phyloP scores from a whole-genome alignment of 2,329 filamentous ascomycete species.

The Fusarium sp. region DNA sequence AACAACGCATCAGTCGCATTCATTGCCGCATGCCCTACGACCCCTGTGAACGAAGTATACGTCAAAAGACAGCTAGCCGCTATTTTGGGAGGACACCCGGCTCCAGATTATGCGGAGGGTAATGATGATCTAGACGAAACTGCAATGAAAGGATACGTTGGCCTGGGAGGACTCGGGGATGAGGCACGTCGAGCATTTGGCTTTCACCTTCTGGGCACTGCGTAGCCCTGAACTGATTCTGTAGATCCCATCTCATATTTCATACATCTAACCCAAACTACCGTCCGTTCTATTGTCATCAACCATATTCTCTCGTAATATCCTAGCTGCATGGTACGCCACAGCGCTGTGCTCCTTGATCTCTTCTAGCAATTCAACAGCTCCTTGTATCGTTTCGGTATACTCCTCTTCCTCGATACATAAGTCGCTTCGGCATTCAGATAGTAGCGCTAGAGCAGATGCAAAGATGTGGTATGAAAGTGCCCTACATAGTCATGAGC shows the following conservation, averaged over 20 bases:
- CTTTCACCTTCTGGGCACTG: conserved; percentile 7
- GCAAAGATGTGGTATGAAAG: neutral
- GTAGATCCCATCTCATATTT: neutral
- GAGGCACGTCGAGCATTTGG: conserved; percentile 23
- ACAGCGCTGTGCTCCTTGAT: neutral
- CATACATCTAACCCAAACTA: neutral
- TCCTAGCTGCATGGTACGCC: neutral
- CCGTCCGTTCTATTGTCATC: neutral
- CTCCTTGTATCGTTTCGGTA: neutral
- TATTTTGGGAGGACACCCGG: conserved; percentile 11
- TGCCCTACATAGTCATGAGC: neutral
- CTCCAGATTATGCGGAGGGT: conserved; percentile 10
- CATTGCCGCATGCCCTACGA: conserved; percentile 52
- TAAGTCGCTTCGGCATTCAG: neutral
- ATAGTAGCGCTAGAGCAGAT: neutral
- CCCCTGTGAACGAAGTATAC: conserved; percentile 39
- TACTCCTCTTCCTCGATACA: neutral
- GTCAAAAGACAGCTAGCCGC: conserved; percentile 33
- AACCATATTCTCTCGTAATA: neutral
- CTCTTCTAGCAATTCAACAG: neutral
- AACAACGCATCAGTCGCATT: conserved; percentile 50
- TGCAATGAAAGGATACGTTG: conserved; percentile 21
- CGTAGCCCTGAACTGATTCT: neutral
- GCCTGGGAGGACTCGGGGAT: conserved; percentile 7
- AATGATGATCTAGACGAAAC: conserved; percentile 22